Conservation (phyloP, 2,329 filamentous ascomycete species). For the Talaromyces sp. region DNA sequence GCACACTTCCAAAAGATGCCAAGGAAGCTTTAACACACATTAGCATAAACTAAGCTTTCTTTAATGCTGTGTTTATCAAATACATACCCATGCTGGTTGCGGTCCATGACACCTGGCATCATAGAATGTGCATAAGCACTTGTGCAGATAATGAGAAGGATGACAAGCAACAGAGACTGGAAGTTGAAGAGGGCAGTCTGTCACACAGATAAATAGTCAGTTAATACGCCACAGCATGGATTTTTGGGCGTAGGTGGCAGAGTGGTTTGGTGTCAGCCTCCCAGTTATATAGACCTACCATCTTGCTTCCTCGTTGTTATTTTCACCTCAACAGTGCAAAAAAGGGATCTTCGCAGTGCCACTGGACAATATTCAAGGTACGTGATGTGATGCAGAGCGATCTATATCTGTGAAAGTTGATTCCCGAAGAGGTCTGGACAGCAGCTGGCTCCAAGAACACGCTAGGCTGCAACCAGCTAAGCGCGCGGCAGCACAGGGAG, state of each 20-base stretch:
- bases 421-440: background rate
- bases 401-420: background rate
- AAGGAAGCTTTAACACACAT: conserved; percentile 51
- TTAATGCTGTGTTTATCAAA: background rate
- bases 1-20: conserved; percentile 96
- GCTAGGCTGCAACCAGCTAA: background rate
- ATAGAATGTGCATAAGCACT: conserved; percentile 89
- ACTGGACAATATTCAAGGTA: background rate
- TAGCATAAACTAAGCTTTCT: background rate
- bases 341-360: background rate
- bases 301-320: background rate
- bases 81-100: conserved; percentile 81
- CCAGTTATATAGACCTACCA: background rate
- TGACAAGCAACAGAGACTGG: conserved; percentile 88
- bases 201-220: background rate
- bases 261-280: background rate
- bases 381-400: background rate
- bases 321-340: background rate
- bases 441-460: background rate
- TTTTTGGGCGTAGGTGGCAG: background rate
- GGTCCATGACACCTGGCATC: conserved; percentile 83
- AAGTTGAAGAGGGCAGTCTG: conserved; percentile 99
- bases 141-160: conserved; percentile 93
- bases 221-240: background rate
- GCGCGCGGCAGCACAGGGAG: background rate